Evolutionary conservation across 306 rosid genomes (phyloP).

Genomic region (Cajanus cajan): DNA sequence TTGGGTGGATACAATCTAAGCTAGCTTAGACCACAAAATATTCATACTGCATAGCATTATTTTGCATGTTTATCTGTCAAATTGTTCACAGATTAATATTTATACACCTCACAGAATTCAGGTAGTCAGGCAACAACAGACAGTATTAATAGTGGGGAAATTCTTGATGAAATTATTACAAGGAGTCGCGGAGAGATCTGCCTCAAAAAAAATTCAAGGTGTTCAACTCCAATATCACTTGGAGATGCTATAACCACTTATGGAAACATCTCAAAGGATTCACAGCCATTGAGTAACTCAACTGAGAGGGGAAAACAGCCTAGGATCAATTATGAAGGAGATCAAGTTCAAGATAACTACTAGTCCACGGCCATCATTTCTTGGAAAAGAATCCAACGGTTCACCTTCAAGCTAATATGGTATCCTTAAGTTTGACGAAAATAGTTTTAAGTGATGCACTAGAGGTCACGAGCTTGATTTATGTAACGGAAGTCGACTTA

Average conservation of each 20-base stretch:
- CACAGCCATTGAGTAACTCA: constrained; percentile 44
- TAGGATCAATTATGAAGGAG: constrained; percentile 30
- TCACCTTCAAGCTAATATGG: constrained; percentile 32
- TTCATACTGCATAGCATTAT: neutral
- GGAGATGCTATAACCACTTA: constrained; percentile 42
- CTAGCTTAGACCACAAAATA: neutral
- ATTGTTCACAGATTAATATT: neutral
- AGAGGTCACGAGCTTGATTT: constrained; percentile 45
- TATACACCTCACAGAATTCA: constrained; percentile 40
- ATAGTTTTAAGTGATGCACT: constrained; percentile 39
- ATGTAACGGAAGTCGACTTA: constrained; percentile 12
- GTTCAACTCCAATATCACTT: constrained; percentile 48
- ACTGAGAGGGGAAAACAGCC: constrained; percentile 48
- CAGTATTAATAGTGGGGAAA: constrained; percentile 54
- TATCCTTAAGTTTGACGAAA: constrained; percentile 18
- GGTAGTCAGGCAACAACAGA: constrained; percentile 44
- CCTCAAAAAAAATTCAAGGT: constrained; percentile 45
- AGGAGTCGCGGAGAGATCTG: constrained; percentile 75
- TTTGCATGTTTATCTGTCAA: neutral
- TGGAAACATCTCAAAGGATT: constrained; percentile 45
- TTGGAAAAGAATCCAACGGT: constrained; percentile 33
- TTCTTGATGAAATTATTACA: constrained; percentile 70
- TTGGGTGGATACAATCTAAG: neutral
- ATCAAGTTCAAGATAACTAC: constrained; percentile 33
- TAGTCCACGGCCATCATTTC: constrained; percentile 43